These are phyloP conservation scores for Ceratobasidium theobromae DNA, from an alignment of 1,284 basidiomycete genomes.

Conservation along the genomic window DNA sequence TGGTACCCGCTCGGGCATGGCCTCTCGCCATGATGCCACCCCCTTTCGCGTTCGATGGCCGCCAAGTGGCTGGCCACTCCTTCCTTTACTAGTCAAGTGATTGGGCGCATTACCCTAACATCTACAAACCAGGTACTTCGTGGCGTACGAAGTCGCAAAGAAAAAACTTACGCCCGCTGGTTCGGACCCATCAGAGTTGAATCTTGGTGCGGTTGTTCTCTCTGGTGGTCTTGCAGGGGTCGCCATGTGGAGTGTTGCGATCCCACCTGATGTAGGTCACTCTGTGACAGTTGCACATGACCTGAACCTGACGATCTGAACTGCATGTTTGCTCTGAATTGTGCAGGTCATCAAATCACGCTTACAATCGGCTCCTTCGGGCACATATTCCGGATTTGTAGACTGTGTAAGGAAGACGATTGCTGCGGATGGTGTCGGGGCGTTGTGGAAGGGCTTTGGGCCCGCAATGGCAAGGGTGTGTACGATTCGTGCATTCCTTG, in stretches of 20 bases:
- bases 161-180: slow-evolving; percentile 78
- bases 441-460: slow-evolving; percentile 96
- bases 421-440: slow-evolving; percentile 83
- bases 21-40: background rate
- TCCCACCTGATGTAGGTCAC: slow-evolving; percentile 84
- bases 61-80: background rate
- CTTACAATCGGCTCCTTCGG: slow-evolving; percentile 93
- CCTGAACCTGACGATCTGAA: background rate
- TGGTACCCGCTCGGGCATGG: background rate
- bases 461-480: slow-evolving; percentile 91
- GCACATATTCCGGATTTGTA: slow-evolving; percentile 91
- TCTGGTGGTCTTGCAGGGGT: slow-evolving; percentile 95
- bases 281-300: background rate
- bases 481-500: slow-evolving; percentile 36
- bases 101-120: background rate
- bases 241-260: slow-evolving; percentile 96
- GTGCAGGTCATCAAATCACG: slow-evolving; percentile 90
- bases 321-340: slow-evolving; percentile 2
- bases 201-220: slow-evolving; percentile 84
- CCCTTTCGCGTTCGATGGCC: no score
- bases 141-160: slow-evolving; percentile 94
- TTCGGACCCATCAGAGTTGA: slow-evolving; percentile 75
- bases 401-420: slow-evolving; percentile 94
- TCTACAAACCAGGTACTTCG: slow-evolving; percentile 75
- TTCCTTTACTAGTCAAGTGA: background rate